Conservation (phyloP, 164 flowering plant species). For the Annona squamosa region DNA sequence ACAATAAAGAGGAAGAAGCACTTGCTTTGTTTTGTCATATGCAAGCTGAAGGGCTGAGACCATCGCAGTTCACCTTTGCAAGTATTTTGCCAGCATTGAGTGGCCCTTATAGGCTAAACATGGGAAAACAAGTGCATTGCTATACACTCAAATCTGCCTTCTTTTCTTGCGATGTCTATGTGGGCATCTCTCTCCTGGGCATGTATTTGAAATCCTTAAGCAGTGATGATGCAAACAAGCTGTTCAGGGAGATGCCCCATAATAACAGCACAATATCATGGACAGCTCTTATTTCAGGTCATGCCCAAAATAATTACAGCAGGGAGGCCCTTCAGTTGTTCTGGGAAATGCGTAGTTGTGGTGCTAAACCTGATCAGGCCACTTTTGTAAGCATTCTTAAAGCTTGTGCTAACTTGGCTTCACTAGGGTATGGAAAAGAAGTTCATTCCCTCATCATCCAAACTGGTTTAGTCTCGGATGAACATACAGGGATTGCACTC, state of each 20-base stretch:
- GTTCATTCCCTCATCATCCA: slow-evolving; percentile 59
- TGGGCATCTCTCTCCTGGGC: slow-evolving; percentile 62
- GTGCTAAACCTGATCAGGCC: slow-evolving; percentile 71
- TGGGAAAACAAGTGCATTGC: slow-evolving; percentile 74
- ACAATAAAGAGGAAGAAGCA: slow-evolving; percentile 40
- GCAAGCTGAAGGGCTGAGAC: slow-evolving; percentile 44
- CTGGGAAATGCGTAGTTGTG: slow-evolving; percentile 45
- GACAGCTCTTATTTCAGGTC: slow-evolving; percentile 84
- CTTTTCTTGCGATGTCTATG: slow-evolving; percentile 34
- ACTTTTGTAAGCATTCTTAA: slow-evolving; percentile 68
- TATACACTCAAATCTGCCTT: slow-evolving; percentile 45
- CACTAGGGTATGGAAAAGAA: slow-evolving; percentile 50
- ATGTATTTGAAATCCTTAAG: slow-evolving; percentile 50
- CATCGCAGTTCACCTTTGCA: slow-evolving; percentile 69
- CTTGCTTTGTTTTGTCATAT: slow-evolving; percentile 35
- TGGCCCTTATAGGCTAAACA: slow-evolving; percentile 22
- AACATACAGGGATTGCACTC: slow-evolving; percentile 57
- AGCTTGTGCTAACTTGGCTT: slow-evolving; percentile 60
- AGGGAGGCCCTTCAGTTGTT: slow-evolving; percentile 53
- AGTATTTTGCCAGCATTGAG: slow-evolving; percentile 57
- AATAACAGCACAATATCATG: slow-evolving; percentile 52
- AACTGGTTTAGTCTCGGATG: slow-evolving; percentile 56
- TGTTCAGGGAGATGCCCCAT: slow-evolving; percentile 54
- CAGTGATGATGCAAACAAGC: slow-evolving; percentile 40
- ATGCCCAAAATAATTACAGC: slow-evolving; percentile 42